phyloP scores from a whole-genome alignment of 2,329 filamentous ascomycete species.

The Orbilia quercus region DNA sequence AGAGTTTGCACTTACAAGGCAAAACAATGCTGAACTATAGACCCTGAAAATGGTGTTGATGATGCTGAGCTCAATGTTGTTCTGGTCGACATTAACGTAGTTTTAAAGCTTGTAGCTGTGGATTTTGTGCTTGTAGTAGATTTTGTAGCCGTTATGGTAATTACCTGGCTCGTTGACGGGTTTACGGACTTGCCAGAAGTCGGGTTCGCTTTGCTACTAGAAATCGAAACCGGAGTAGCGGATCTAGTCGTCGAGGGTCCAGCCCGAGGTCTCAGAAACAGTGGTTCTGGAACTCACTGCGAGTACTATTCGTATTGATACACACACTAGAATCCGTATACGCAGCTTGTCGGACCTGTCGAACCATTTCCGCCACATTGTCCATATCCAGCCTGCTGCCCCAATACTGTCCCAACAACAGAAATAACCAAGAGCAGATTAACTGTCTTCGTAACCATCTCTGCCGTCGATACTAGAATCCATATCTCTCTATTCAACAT shows the following conservation, averaged over 20 bases:
- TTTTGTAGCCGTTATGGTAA: too few species aligned
- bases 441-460: neutral
- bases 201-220: neutral
- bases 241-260: neutral
- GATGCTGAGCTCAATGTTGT: conserved; percentile 15
- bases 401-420: neutral
- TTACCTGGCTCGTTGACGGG: neutral
- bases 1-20: conserved; percentile 19
- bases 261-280: too few species aligned
- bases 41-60: conserved; percentile 15
- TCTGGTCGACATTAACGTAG: neutral
- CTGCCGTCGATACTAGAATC: too few species aligned
- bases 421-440: neutral
- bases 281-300: conserved; percentile 30
- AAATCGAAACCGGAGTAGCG: conserved; percentile 1
- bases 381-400: conserved; percentile 37
- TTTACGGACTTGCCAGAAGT: conserved; percentile 7
- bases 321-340: conserved; percentile 35
- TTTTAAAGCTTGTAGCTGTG: neutral
- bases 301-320: conserved; percentile 55
- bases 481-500: too few species aligned
- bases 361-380: conserved; percentile 55
- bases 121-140: neutral
- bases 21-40: conserved; percentile 41
- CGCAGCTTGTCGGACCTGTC: conserved; percentile 49